phyloP scores from a whole-genome alignment of 441 rosid species.

The Daphne laureola region DNA sequence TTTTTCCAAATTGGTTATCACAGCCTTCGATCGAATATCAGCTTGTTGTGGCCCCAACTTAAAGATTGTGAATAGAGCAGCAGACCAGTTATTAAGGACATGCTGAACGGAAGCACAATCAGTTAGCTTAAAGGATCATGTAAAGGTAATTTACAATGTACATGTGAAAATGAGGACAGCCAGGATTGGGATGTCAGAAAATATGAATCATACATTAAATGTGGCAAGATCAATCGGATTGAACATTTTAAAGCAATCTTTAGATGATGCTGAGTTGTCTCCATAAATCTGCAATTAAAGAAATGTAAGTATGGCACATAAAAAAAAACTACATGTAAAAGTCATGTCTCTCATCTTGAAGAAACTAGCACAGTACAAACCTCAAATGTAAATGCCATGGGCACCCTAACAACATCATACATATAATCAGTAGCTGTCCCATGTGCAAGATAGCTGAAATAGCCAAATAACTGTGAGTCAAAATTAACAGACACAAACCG shows the following conservation, averaged over 20 bases:
- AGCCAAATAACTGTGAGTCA: conserved; percentile 1
- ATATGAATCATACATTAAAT: conserved; percentile 50
- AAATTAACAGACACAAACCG: too few relatives aligned
- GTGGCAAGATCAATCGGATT: conserved; percentile 71
- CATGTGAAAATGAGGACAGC: not conserved
- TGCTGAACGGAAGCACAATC: conserved; percentile 42
- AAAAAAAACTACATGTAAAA: not conserved
- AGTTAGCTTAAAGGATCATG: not conserved
- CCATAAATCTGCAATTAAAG: conserved; percentile 67
- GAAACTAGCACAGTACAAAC: conserved; percentile 32
- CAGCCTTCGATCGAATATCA: conserved; percentile 33
- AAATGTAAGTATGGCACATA: not conserved
- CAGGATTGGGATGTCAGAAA: not conserved
- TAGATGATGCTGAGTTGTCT: conserved; percentile 48
- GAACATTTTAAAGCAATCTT: conserved; percentile 95
- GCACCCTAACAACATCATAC: conserved; percentile 72
- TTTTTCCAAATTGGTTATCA: conserved; percentile 31
- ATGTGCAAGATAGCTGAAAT: conserved; percentile 86
- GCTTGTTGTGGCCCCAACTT: conserved; percentile 49
- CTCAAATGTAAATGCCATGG: conserved; percentile 99
- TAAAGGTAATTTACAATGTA: not conserved
- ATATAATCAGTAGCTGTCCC: conserved; percentile 98
- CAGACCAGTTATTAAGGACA: conserved; percentile 92
- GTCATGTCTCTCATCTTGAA: not conserved
- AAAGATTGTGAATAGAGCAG: conserved; percentile 75